These are phyloP conservation scores for Xylaria scruposa DNA, from an alignment of 495 filamentous ascomycete species.

Conservation along the genomic window DNA sequence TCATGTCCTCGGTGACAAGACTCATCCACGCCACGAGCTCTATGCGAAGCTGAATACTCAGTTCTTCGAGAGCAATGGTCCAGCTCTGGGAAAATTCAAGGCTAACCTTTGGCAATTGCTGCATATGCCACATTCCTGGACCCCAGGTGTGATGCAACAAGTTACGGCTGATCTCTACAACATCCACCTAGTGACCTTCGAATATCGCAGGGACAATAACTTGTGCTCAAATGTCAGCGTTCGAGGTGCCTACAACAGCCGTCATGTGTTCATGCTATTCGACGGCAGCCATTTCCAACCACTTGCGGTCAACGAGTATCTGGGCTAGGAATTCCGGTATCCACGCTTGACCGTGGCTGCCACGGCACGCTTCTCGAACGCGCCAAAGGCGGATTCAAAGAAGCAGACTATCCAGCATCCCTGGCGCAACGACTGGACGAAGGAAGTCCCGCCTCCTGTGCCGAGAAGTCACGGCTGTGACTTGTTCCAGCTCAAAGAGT, in stretches of 20 bases:
- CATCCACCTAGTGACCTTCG: conserved; percentile 35
- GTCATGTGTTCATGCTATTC: conserved; percentile 39
- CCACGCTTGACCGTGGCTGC: conserved; percentile 33
- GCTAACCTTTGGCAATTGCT: conserved; percentile 37
- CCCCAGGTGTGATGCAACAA: conserved; percentile 30
- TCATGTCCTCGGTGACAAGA: conserved; percentile 26
- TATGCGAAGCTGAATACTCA: conserved; percentile 25
- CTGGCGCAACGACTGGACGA: conserved; percentile 28
- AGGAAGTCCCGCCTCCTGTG: conserved; percentile 21
- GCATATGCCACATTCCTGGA: conserved; percentile 35
- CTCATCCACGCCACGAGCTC: conserved; percentile 34
- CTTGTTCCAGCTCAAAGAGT: conserved; percentile 6
- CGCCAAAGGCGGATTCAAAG: conserved; percentile 11
- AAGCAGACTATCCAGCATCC: conserved; percentile 15
- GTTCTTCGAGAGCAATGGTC: conserved; percentile 7
- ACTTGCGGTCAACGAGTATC: conserved; percentile 37
- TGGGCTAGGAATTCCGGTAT: conserved; percentile 35
- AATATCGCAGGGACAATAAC: conserved; percentile 11
- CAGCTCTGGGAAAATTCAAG: neutral
- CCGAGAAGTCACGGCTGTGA: conserved; percentile 19
- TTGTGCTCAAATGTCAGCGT: conserved; percentile 21
- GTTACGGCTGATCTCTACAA: conserved; percentile 40
- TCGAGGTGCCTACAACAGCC: conserved; percentile 37
- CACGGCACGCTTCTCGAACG: conserved; percentile 22
- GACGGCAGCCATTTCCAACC: conserved; percentile 35